Evolutionary conservation across 306 rosid genomes (phyloP), one percentile per base, ranked within the genome.

Genomic region (Myrica gale): DNA sequence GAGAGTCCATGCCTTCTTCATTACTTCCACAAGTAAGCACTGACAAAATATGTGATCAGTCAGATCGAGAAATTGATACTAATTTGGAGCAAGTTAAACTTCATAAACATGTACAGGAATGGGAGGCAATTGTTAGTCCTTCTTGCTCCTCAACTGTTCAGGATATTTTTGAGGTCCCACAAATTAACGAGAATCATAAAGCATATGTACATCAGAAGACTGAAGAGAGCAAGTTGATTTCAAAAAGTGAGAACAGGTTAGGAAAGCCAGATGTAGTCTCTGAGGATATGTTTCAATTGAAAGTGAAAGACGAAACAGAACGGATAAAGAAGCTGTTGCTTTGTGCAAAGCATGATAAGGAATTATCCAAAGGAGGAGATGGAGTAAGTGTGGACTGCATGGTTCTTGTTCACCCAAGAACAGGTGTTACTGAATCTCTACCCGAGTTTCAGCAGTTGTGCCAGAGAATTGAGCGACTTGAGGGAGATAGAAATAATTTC

Each of bases 111-210:
- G 37, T 74, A 65, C 71, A 32, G 7, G 76, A 78, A 68, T 52
- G 73, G 71, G 87, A 80, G 53, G 52, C 47, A 46, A 65, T 16
- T 70, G 68, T 9, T 68, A 79, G 51, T 81, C 69, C 85, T 46
- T 76, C 89, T 6, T 43, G 75, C 69, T 54, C 80, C 10, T 83
- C 77, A 45, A 83, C 77, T 43, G 76, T 93, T 39, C 90, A 89
- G 73, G 99, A 96, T 82, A 87, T 96, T 32, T 90, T 85, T 47
- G 98, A 92, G 84, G 92, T 90, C 60, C 93, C 97, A 43, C 83
- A 85, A 80, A 68, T 71, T 19, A 66, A 56, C 52, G 87, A 74
- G 63, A 85, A 74, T 74, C 70, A 20, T 43, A 80, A 80, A 75
- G 75, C 74, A 3, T 26, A 56, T 47, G 91, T 75, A 61, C 60